Evolutionary conservation across 2,329 filamentous ascomycete species (phyloP), one percentile per base, ranked within the genome.

Genomic region (Exophiala lecanii-corni): DNA sequence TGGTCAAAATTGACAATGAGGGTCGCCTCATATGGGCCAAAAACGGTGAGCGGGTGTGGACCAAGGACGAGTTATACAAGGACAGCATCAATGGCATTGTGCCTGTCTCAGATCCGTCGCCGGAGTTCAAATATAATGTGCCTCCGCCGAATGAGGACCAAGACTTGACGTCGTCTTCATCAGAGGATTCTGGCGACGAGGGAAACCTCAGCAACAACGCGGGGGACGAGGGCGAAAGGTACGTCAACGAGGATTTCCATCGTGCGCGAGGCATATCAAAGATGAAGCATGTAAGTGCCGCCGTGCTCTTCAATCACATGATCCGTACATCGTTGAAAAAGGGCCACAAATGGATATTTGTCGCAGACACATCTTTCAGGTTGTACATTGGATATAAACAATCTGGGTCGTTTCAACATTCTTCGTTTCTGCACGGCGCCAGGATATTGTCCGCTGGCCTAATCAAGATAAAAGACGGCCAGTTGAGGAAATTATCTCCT

Each of bases 261-360:
- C 64, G 79, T 3, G 75, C 75, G 0, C 79, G 76, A 46, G 79
- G 82, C 1, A 51, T 76, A 12, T 71, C 74, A 30, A 84, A 81
- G 49, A 59, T 83, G 43, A 78, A 75, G 36, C 79, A 88, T 57
- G 71, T 89, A 2, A 85, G 78, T 4, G 78, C 84, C 1, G 78
- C 82, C 1, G 82, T 83, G 1, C 74, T 94, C 3, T 77, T 91
- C 61, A 87, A 92, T 62, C 84, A 85, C 51, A 71, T 94, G 4
- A 72, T 92, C 12, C 79, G 86, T 6, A 63, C 57, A 47, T 84
- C 86, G 51, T 82, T 84, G 0, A 84, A 89, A 28, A 85, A 82
- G 62, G 88, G 88, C 50, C 89, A 91, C 58, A 92, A 86, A 3
- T 95, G 89, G 89, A 94, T 95, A 52, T 96, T 94, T 57, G 89